Evolutionary conservation across 441 rosid species (phyloP).

Genomic region (Viola pubescens): DNA sequence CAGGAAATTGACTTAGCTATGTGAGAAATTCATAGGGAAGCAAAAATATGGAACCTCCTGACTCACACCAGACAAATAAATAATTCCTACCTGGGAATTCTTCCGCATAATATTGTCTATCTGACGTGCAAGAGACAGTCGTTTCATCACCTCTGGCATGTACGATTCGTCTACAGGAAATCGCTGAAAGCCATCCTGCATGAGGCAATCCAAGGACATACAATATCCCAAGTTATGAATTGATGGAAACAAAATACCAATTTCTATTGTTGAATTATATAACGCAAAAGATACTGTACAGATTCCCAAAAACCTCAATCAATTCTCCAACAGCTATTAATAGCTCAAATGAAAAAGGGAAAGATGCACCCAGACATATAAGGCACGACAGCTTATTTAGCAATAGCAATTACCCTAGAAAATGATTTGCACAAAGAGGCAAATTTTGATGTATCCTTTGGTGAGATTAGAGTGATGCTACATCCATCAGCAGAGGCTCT

Average conservation of each 20-base stretch:
- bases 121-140: slow-evolving; percentile 87
- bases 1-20: not conserved
- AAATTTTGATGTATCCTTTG: slow-evolving; percentile 75
- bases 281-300: slow-evolving; percentile 5
- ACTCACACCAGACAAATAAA: slow-evolving; percentile 3
- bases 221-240: not conserved
- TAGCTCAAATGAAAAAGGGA: no score
- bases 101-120: slow-evolving; percentile 69
- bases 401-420: slow-evolving; percentile 49
- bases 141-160: slow-evolving; percentile 80
- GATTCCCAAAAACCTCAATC: slow-evolving; percentile 1
- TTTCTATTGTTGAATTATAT: not conserved
- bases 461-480: slow-evolving; percentile 78
- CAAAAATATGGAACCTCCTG: not conserved
- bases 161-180: slow-evolving; percentile 88
- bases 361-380: no score
- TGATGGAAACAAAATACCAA: not conserved
- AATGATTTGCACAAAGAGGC: slow-evolving; percentile 85
- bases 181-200: slow-evolving; percentile 68
- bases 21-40: not conserved
- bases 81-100: slow-evolving; percentile 63
- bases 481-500: slow-evolving; percentile 94
- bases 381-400: not conserved
- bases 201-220: slow-evolving; percentile 11
- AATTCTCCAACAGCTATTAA: not conserved